Percentiles rank a stretch among this genome's conserved stretches.
These are phyloP conservation scores for Penicillium decumbens DNA, from an alignment of 2,329 filamentous ascomycete genomes.

Conservation along the genomic window DNA sequence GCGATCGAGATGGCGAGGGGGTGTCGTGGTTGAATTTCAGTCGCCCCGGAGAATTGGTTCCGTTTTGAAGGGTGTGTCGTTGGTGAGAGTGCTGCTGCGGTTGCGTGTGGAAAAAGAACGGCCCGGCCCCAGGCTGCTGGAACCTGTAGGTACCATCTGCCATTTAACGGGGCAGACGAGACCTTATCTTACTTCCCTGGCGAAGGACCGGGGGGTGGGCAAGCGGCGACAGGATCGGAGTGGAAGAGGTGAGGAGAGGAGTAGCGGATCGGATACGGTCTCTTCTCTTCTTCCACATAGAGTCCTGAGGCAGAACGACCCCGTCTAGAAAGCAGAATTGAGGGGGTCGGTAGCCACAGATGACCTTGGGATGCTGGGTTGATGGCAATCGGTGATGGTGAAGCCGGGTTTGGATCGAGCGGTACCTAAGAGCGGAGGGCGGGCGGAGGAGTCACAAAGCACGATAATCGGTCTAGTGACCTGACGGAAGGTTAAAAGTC, in stretches of 20 bases:
- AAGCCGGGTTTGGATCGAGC: slow-evolving; percentile 18
- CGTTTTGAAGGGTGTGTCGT: slow-evolving; percentile 44
- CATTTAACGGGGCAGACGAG: slow-evolving; percentile 50
- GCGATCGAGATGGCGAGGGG: slow-evolving; percentile 47
- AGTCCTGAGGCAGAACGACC: slow-evolving; percentile 37
- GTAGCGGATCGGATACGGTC: slow-evolving; percentile 39
- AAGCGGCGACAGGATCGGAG: slow-evolving; percentile 22
- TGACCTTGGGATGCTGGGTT: slow-evolving; percentile 9
- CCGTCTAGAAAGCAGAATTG: slow-evolving; percentile 19
- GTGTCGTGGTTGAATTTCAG: slow-evolving; percentile 46
- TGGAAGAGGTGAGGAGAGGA: slow-evolving; percentile 31
- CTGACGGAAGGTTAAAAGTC: slow-evolving; percentile 3
- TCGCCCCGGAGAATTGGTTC: slow-evolving; percentile 45
- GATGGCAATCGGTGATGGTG: slow-evolving; percentile 5
- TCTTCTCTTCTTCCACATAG: slow-evolving; percentile 50
- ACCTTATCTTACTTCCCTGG: slow-evolving; percentile 37
- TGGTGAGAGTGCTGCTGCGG: slow-evolving; percentile 42
- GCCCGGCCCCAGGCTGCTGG: slow-evolving; percentile 52
- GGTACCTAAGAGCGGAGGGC: slow-evolving; percentile 23
- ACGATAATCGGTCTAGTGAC: slow-evolving; percentile 10
- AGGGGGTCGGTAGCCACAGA: slow-evolving; percentile 14
- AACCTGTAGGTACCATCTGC: slow-evolving; percentile 54
- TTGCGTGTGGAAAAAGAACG: slow-evolving; percentile 46
- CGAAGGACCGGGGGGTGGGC: slow-evolving; percentile 24
- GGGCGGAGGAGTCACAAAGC: slow-evolving; percentile 29